Evolutionary conservation across 352 stramenopile genomes (phyloP).

Genomic region (Phytophthora agathidicida): DNA sequence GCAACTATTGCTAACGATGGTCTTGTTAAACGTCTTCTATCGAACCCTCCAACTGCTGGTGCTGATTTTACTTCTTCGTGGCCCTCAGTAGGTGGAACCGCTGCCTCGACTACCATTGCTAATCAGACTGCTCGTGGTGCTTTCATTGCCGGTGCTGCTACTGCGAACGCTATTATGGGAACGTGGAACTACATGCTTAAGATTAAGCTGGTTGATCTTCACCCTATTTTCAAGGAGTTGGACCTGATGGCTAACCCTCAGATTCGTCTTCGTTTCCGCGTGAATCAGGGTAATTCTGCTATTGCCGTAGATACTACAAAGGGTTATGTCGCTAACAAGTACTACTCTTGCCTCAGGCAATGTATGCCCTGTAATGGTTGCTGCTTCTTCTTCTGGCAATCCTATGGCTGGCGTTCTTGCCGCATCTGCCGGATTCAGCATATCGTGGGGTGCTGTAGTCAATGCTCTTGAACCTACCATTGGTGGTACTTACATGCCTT

Average conservation of each 20-base stretch:
- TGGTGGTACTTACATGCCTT: conserved; percentile 1
- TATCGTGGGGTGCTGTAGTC: conserved; percentile 3
- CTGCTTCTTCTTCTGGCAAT: not conserved
- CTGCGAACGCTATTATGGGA: not conserved
- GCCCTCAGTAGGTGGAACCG: not conserved
- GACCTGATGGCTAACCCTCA: conserved; percentile 8
- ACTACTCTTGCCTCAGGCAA: not conserved
- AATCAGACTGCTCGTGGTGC: conserved; percentile 9
- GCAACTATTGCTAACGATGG: not conserved
- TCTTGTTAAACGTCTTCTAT: conserved; percentile 4
- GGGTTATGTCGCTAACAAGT: not conserved
- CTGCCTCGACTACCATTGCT: conserved; percentile 8
- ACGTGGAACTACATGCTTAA: no score
- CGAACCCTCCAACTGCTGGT: conserved; percentile 1
- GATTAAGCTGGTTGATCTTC: conserved; percentile 1
- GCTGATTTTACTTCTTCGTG: not conserved
- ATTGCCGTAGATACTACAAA: not conserved
- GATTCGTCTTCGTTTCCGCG: conserved; percentile 3
- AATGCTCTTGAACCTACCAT: conserved; percentile 1
- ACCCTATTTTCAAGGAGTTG: conserved; percentile 9
- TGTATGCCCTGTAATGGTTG: not conserved
- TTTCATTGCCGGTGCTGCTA: not conserved
- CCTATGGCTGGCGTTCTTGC: not conserved
- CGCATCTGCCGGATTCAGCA: not conserved
- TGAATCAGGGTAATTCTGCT: conserved; percentile 4